phyloP scores from a whole-genome alignment of 2,329 filamentous ascomycete species.

The Cucurbitaria berberidis region DNA sequence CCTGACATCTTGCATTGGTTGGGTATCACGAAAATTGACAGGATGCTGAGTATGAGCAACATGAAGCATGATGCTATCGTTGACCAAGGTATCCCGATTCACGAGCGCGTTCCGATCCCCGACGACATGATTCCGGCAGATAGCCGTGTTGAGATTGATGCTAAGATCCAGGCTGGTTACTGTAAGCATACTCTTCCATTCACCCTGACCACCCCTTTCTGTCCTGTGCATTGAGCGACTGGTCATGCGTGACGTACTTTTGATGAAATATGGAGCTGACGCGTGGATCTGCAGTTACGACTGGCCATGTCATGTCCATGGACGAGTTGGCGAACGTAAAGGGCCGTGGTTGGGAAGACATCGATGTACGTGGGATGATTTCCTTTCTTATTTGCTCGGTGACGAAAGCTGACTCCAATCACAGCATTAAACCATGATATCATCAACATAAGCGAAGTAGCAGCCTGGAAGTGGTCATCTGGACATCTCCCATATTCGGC shows the following conservation, averaged over 20 bases:
- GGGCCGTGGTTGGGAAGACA: constrained; percentile 87
- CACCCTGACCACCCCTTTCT: neutral
- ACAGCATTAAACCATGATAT: constrained; percentile 36
- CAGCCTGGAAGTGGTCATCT: constrained; percentile 23
- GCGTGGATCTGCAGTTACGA: constrained; percentile 65
- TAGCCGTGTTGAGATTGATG: constrained; percentile 97
- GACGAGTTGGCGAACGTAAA: constrained; percentile 86
- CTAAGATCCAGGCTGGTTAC: constrained; percentile 91
- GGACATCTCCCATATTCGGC: constrained; percentile 4
- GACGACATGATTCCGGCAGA: constrained; percentile 94
- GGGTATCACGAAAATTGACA: constrained; percentile 96
- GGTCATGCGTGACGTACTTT: neutral
- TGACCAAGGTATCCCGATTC: constrained; percentile 82
- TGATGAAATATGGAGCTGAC: constrained; percentile 24
- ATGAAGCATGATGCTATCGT: constrained; percentile 94
- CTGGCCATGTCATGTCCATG: constrained; percentile 84
- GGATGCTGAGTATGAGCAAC: constrained; percentile 99
- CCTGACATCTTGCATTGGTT: constrained; percentile 98
- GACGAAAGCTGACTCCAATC: constrained; percentile 31
- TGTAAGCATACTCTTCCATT: constrained; percentile 59
- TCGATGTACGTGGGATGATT: constrained; percentile 53
- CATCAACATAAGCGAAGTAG: constrained; percentile 9
- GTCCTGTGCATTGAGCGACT: neutral
- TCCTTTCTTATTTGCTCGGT: constrained; percentile 10
- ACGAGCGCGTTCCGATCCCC: constrained; percentile 88